Percentiles rank a stretch among this genome's conserved stretches.
Evolutionary conservation across 768 basidiomycete species (phyloP).

Genomic region (Leccinellum rugosiceps): DNA sequence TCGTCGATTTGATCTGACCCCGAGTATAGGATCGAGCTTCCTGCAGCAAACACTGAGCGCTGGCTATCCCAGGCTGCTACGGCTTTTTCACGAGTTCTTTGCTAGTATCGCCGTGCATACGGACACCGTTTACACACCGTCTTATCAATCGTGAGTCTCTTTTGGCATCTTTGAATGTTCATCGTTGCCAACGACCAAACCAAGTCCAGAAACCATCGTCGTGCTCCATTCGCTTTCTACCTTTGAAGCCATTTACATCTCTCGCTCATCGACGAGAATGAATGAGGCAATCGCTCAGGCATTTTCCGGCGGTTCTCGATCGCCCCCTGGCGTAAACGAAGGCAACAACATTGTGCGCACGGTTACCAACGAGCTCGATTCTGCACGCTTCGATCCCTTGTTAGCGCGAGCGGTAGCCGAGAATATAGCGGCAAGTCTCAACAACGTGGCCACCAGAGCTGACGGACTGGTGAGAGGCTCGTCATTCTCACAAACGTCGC

Average conservation of each 20-base stretch:
- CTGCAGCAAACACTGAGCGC: conserved; percentile 84
- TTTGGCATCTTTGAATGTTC: background rate
- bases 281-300: conserved; percentile 79
- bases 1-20: conserved; percentile 2
- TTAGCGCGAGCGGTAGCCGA: conserved; percentile 78
- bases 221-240: conserved; percentile 78
- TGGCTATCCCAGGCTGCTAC: conserved; percentile 82
- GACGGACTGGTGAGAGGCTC: conserved; percentile 61
- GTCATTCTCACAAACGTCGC: background rate
- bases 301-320: conserved; percentile 65
- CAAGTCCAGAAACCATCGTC: conserved; percentile 88
- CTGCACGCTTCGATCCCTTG: conserved; percentile 64
- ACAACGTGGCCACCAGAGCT: conserved; percentile 58
- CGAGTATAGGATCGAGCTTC: conserved; percentile 71
- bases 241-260: conserved; percentile 87
- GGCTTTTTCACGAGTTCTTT: conserved; percentile 97
- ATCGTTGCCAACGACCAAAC: background rate
- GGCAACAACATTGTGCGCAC: conserved; percentile 74
- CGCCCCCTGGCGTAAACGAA: conserved; percentile 71
- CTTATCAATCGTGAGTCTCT: conserved; percentile 70
- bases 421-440: conserved; percentile 64
- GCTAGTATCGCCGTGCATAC: conserved; percentile 93
- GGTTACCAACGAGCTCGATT: conserved; percentile 77
- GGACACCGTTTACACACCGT: conserved; percentile 84
- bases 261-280: conserved; percentile 77